Evolutionary conservation across 148 eudicot genomes (phyloP), one percentile per base, ranked within the genome.

Genomic region (Amaranthus palmeri): DNA sequence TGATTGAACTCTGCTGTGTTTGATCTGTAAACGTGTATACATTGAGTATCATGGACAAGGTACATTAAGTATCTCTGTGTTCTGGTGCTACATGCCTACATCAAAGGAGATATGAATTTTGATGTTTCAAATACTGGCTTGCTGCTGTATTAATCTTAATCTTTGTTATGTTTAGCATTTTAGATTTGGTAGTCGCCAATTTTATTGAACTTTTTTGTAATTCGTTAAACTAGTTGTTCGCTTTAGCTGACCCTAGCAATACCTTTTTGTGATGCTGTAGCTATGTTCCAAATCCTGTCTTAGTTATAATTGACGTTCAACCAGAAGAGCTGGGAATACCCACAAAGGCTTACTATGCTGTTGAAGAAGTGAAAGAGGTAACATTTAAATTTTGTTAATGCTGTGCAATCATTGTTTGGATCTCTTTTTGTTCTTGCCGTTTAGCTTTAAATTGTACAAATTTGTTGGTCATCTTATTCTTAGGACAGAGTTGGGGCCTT

Each of bases 281-380:
- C 76, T 91, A 95, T 76, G 99, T 90, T 43, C 90, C 97, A 66
- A 92, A 85, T 65, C 99, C 99, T 75, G 96, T 95, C 48, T 78
- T 95, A 83, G 99, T 95, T 63, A 95, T 95, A 61, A 92, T 95
- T 68, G 99, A 95, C 77, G 99, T 95, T 61, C 99, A 95, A 80
- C 99, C 99, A 54, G 92, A 88, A 74, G 99, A 95, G 86, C 81
- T 91, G 74, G 99, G 99, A 75, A 91, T 95, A 62, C 99, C 99
- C 25, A 91, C 96, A 50, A 91, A 95, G 87, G 99, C 99, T 73
- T 92, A 95, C 75, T 95, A 88, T 80, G 92, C 97, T 64, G 97
- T 95, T 74, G 99, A 95, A 77, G 99, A 95, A 84, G 99, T 95
- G 67, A 95, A 92, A 81, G 97, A 95, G 96, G 99, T 95, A 88